phyloP scores from a whole-genome alignment of 2,329 filamentous ascomycete species.

The Stemphylium beticola region DNA sequence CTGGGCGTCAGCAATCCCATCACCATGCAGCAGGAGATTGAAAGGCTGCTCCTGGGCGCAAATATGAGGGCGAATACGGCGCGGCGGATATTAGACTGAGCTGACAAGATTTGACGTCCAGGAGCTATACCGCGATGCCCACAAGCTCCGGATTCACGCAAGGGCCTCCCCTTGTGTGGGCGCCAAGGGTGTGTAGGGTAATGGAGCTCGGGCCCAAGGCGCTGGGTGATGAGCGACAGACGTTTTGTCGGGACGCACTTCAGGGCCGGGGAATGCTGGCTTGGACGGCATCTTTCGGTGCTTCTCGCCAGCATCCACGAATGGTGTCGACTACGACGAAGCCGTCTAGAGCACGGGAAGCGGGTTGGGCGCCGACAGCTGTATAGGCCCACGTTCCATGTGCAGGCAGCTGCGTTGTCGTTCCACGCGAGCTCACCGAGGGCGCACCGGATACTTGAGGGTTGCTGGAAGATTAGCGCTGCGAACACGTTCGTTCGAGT shows the following conservation, averaged over 20 bases:
- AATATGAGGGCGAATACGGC: neutral
- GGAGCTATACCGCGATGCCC: neutral
- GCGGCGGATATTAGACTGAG: neutral
- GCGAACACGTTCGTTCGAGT: slow-evolving; percentile 8
- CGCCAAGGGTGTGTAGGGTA: slow-evolving; percentile 2
- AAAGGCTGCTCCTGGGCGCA: slow-evolving; percentile 2
- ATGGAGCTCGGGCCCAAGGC: slow-evolving; percentile 14
- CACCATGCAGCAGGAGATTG: slow-evolving; percentile 22
- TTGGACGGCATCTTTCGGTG: slow-evolving; percentile 8
- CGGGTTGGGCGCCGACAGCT: slow-evolving; percentile 11
- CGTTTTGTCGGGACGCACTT: slow-evolving; percentile 5
- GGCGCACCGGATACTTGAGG: neutral
- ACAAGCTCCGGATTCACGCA: slow-evolving; percentile 5
- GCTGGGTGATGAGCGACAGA: slow-evolving; percentile 18
- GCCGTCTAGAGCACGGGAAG: slow-evolving; percentile 1
- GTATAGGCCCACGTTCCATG: slow-evolving; percentile 3
- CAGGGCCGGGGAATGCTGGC: slow-evolving; percentile 8
- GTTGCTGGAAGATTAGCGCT: neutral
- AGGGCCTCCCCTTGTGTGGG: slow-evolving; percentile 5
- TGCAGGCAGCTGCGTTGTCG: slow-evolving; percentile 4
- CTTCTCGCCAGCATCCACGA: slow-evolving; percentile 3
- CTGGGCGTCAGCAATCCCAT: slow-evolving; percentile 37
- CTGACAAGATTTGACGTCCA: neutral
- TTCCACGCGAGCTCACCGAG: slow-evolving; percentile 1
- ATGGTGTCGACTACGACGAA: neutral